A percentile compares a stretch with the other conserved stretches of the same genome.
Conservation (phyloP, 2,329 filamentous ascomycete species). For the Peltaster fructicola region DNA sequence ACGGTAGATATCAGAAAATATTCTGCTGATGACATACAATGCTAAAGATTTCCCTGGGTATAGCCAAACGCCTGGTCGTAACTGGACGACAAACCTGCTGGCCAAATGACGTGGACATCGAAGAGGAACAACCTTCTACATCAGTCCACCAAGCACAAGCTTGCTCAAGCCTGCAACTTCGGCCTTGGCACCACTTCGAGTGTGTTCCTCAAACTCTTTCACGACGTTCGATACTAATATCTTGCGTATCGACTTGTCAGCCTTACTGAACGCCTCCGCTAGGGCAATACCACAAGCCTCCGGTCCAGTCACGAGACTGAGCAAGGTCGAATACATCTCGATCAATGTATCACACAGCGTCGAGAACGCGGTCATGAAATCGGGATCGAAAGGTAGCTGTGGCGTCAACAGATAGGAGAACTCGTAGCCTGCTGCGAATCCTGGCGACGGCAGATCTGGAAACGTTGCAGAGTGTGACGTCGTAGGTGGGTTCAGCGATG, state of each 20-base stretch:
- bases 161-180: slow-evolving; percentile 77
- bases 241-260: slow-evolving; percentile 70
- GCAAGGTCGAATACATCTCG: slow-evolving; percentile 69
- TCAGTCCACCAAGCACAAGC: slow-evolving; percentile 72
- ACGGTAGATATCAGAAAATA: too few species aligned
- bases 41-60: too few species aligned
- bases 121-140: slow-evolving; percentile 30
- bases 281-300: slow-evolving; percentile 51
- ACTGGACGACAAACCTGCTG: too few species aligned
- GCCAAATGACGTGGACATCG: too few species aligned
- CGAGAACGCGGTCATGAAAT: slow-evolving; percentile 92
- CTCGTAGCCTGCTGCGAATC: slow-evolving; percentile 57
- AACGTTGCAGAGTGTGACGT: too few species aligned
- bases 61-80: too few species aligned
- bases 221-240: slow-evolving; percentile 74
- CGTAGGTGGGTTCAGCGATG: slow-evolving; percentile 11
- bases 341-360: slow-evolving; percentile 91
- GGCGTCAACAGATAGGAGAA: slow-evolving; percentile 85
- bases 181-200: slow-evolving; percentile 53
- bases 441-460: slow-evolving; percentile 5
- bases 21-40: too few species aligned
- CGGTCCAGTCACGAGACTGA: slow-evolving; percentile 57
- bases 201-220: slow-evolving; percentile 83
- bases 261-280: slow-evolving; percentile 77
- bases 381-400: slow-evolving; percentile 80